Base-by-base conservation (phyloP, 2,329 filamentous ascomycete species). In the Xylariales sp. region DNA sequence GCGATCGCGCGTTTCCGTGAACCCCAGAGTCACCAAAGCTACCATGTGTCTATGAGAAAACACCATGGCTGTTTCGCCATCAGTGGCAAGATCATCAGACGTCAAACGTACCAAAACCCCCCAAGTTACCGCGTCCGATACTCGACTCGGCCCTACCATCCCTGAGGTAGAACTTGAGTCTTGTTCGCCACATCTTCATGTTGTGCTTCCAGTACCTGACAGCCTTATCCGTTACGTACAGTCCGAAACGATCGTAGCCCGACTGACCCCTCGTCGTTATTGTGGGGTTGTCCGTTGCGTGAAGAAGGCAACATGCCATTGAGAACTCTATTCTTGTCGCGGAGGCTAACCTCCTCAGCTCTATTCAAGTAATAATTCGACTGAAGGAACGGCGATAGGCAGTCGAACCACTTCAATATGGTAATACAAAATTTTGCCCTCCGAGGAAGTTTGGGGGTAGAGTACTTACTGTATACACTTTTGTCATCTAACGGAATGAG, bases 111-210 rank as follows among this genome's bases (percentile, higher is more conserved):
- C 34, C n/a, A 23, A 43, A 18, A 32, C 18, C 14, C 16, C 10
- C 23, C 16, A 57, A 32, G 14, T 16, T 14, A 14, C n/a, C 28
- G 5, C 41, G 18, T 30, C 45, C 12, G 12, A 30, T 7, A 36
- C 45, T 34, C 36, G 16, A 30, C 52, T 49, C 59, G 39, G 48
- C 12, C 64, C 52, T 46, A 61, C 36, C 32, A 34, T 46, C 28
- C 16, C 12, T 10, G 12, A 3, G 45, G 41, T n/a, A 32, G 14
- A 16, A 45, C 32, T 34, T n/a, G 43, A 18, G 18, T 41, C 23
- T 48, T 46, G 48, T 52, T 39, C 36, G 54, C 54, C 60, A 60
- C 48, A 34, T 60, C 48, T 52, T 23, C n/a, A 64, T 61, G 45
- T 50, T 41, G 61, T 68, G 56, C 41, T 45, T 48, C 60, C 50